Evolutionary conservation across 108 stramenopile genomes (phyloP).

Genomic region (Pelagomonas calceolata): DNA sequence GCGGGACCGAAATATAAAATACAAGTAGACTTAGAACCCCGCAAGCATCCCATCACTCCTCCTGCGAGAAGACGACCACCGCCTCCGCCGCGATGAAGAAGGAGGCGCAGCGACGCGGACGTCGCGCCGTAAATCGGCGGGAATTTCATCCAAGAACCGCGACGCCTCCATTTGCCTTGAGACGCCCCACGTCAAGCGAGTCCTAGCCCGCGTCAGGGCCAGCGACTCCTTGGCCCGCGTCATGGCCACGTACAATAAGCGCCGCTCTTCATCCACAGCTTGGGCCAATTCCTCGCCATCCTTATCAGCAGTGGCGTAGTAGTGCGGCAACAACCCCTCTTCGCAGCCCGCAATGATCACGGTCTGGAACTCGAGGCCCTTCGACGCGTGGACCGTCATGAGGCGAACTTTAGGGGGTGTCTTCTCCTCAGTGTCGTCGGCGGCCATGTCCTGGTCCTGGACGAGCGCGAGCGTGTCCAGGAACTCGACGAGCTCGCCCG

Average conservation of each 20-base stretch:
- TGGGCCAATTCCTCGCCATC: not conserved
- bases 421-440: not conserved
- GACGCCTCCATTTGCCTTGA: not conserved
- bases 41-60: too few species aligned
- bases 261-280: conserved; percentile 63
- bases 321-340: not conserved
- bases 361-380: conserved; percentile 81
- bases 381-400: conserved; percentile 79
- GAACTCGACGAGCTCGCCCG: conserved; percentile 8
- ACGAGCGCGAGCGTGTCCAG: not conserved
- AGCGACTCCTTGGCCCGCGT: conserved; percentile 74
- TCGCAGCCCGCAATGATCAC: conserved; percentile 38
- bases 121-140: not conserved
- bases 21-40: too few species aligned
- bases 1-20: too few species aligned
- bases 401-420: conserved; percentile 46
- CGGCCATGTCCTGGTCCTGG: not conserved
- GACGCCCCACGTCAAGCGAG: not conserved
- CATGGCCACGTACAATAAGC: conserved; percentile 84
- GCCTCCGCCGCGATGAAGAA: too few species aligned
- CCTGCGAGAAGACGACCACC: too few species aligned
- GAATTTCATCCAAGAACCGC: not conserved
- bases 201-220: conserved; percentile 33
- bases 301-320: not conserved
- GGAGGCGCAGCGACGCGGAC: too few species aligned